Evolutionary conservation across 306 rosid genomes (phyloP).

Genomic region (Gynostemma pentaphyllum): DNA sequence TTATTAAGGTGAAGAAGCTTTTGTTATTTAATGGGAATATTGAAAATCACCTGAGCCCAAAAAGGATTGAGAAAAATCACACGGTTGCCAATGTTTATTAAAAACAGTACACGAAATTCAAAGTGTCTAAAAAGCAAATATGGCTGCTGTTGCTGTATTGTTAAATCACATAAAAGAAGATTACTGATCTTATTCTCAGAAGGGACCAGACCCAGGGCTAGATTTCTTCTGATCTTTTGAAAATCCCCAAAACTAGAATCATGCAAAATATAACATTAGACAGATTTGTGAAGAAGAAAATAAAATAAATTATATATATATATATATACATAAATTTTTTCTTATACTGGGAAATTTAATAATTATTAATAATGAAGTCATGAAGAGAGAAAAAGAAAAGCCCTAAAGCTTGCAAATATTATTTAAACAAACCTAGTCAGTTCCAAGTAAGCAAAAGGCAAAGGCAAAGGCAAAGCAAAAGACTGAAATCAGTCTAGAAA

Average conservation of each 20-base stretch:
- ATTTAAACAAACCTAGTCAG: conserved; percentile 9
- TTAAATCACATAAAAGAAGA: conserved; percentile 5
- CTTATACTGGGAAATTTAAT: background rate
- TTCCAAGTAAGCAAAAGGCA: background rate
- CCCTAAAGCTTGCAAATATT: background rate
- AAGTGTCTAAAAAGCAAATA: background rate
- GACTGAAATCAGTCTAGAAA: conserved; percentile 30
- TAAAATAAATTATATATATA: background rate
- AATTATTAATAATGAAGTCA: background rate
- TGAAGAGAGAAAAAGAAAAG: background rate
- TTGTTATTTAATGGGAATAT: too few species aligned
- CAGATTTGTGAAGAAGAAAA: background rate
- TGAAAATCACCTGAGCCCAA: too few species aligned
- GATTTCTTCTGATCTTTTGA: conserved; percentile 7
- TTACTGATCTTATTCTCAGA: background rate
- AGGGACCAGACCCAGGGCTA: background rate
- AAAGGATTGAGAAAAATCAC: too few species aligned
- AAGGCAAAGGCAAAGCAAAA: conserved; percentile 14
- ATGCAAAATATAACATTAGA: conserved; percentile 11
- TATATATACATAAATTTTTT: too few species aligned
- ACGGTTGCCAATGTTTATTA: background rate
- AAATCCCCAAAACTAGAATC: conserved; percentile 11
- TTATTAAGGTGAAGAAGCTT: too few species aligned
- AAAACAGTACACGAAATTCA: conserved; percentile 4
- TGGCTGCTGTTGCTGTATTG: conserved; percentile 3